Evolutionary conservation across 2,329 filamentous ascomycete genomes (phyloP), one percentile per base, ranked within the genome.

Genomic region (Aspergillus pseudoviridinutans): DNA sequence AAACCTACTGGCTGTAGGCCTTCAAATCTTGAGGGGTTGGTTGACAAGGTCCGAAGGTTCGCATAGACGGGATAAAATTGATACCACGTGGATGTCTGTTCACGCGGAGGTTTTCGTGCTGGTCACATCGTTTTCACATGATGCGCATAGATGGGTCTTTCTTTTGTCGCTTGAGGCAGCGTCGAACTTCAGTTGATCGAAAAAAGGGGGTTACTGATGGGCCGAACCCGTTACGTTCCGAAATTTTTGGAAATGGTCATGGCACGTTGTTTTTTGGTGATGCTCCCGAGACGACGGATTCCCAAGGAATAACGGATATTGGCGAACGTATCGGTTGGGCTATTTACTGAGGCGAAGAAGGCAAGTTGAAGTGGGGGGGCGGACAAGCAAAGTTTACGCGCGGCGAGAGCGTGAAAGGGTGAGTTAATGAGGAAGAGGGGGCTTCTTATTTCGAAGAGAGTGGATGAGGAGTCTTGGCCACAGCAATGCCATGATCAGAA

Each of bases 41-140:
- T 51, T 22, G 22, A 46, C 49, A 44, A 58, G 41, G 38, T 20
- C 17, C 3, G 42, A 22, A 47, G 49, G 42, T 41, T 22, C 52
- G 38, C 38, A 51, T 55, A 41, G 29, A 29, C n/a, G 41, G 50
- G 50, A 29, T 29, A 50, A 44, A 10, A 9, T 52, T 51, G 14
- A 38, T 38, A 38, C 55, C 32, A 41, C 14, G 50, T 56, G 6
- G 54, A 53, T 49, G 50, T 35, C 53, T 54, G 50, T 58, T 56
- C 54, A 51, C 44, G 24, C 51, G 55, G 49, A 54, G 50, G 60
- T 59, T 60, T 64, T 54, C 69, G 68, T 71, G 64, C 64, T 62
- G 64, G 64, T 53, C 64, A 63, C 62, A 60, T 58, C 35, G 27
- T 53, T 29, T 49, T 57, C 53, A 59, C 42, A 29, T 44, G 51